phyloP scores from a whole-genome alignment of 305 asterid genomes.

The Euphrasia arctica region DNA sequence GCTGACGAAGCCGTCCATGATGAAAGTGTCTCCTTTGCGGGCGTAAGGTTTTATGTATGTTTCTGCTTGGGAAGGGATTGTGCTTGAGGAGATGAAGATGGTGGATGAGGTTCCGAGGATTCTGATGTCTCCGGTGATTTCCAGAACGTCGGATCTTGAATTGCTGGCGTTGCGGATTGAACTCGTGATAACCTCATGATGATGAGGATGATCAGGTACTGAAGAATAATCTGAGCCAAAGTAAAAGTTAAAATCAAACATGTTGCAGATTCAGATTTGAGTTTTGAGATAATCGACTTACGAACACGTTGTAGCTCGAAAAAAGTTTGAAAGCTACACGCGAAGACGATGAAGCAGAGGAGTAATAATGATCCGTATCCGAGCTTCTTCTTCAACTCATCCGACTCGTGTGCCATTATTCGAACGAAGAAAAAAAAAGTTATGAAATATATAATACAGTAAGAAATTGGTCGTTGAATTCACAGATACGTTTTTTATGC shows the following conservation, averaged over 20 bases:
- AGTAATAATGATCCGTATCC: not conserved
- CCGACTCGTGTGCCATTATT: constrained; percentile 10
- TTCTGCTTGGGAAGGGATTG: not conserved
- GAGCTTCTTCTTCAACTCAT: constrained; percentile 15
- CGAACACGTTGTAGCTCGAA: not conserved
- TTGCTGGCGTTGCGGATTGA: constrained; percentile 23
- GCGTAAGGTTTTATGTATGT: constrained; percentile 47
- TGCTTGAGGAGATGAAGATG: constrained; percentile 29
- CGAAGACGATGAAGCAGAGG: constrained; percentile 11
- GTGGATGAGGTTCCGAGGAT: constrained; percentile 41
- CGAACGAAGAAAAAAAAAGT: too few species aligned
- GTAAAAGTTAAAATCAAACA: not conserved
- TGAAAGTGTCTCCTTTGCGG: constrained; percentile 32
- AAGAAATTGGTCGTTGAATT: too few species aligned
- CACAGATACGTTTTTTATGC: too few species aligned
- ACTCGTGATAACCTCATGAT: not conserved
- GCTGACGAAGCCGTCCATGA: constrained; percentile 29
- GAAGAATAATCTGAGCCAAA: constrained; percentile 21
- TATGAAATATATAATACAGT: too few species aligned
- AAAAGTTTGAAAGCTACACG: constrained; percentile 9
- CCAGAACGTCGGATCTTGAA: constrained; percentile 43
- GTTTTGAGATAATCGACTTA: not conserved
- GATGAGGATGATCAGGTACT: not conserved
- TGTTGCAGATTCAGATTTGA: not conserved
- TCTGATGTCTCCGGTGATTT: constrained; percentile 49